Evolutionary conservation across 345 rosid species (phyloP).

Genomic region (Citrus mangshanensis): DNA sequence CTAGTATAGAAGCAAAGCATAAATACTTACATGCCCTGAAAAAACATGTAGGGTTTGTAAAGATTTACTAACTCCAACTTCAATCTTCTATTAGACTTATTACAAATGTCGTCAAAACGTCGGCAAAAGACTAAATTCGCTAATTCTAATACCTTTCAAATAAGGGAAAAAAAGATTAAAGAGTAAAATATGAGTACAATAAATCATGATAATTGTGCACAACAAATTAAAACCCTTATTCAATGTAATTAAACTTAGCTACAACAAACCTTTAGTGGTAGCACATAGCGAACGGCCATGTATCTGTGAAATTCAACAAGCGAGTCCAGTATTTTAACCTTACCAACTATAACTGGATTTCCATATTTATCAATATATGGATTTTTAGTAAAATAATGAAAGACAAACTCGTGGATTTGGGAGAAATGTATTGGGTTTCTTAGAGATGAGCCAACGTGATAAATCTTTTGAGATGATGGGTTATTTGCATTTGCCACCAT

Average conservation of each 20-base stretch:
- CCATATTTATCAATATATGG: conserved; percentile 15
- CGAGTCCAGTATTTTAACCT: background rate
- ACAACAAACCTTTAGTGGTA: no score
- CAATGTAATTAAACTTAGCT: no score
- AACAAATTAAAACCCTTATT: no score
- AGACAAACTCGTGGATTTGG: background rate
- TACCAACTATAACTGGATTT: background rate
- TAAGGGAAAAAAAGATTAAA: background rate
- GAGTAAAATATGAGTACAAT: background rate
- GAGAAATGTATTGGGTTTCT: conserved; percentile 14
- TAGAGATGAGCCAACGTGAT: conserved; percentile 27
- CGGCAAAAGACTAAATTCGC: conserved; percentile 18
- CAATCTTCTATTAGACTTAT: conserved; percentile 12
- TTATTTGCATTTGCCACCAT: background rate
- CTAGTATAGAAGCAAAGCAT: no score
- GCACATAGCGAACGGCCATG: no score
- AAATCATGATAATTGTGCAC: no score
- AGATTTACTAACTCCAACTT: conserved; percentile 33
- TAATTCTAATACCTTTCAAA: conserved; percentile 13
- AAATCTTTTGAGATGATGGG: background rate
- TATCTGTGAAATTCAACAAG: no score
- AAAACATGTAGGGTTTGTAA: conserved; percentile 37
- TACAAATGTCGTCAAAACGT: conserved; percentile 6
- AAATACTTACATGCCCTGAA: conserved; percentile 13
- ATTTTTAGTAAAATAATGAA: background rate